These are phyloP conservation scores for Rhodomyrtus tomentosa DNA, from an alignment of 345 rosid species.

Conservation along the genomic window DNA sequence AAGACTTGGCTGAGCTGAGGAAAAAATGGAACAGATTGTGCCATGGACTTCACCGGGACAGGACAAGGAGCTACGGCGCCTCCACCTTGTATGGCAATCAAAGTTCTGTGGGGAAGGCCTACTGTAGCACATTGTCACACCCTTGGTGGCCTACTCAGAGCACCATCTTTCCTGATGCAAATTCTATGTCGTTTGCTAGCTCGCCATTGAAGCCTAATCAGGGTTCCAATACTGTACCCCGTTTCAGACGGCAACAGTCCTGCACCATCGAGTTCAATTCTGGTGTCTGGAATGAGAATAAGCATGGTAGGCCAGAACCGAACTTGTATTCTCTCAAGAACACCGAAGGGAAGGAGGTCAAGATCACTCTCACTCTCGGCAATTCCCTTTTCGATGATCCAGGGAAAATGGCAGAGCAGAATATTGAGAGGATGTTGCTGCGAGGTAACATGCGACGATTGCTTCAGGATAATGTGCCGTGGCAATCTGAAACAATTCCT, in stretches of 20 bases:
- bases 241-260: conserved; percentile 56
- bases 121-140: conserved; percentile 21
- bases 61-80: background rate
- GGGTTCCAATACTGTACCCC: conserved; percentile 33
- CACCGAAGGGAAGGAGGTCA: conserved; percentile 43
- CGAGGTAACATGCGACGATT: conserved; percentile 14
- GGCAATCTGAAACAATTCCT: conserved; percentile 54
- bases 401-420: conserved; percentile 18
- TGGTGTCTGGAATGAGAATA: conserved; percentile 10
- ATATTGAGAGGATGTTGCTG: background rate
- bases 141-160: conserved; percentile 41
- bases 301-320: conserved; percentile 17
- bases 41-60: conserved; percentile 41
- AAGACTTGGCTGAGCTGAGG: conserved; percentile 39
- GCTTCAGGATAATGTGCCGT: conserved; percentile 57
- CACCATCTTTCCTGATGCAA: conserved; percentile 32
- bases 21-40: conserved; percentile 72
- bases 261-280: conserved; percentile 58
- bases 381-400: conserved; percentile 27
- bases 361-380: conserved; percentile 72
- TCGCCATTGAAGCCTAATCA: conserved; percentile 21
- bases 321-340: conserved; percentile 57
- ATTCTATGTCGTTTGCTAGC: conserved; percentile 30
- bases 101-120: conserved; percentile 14
- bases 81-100: conserved; percentile 2